phyloP scores from a whole-genome alignment of 768 basidiomycete genomes.

The Lactifluus pinguis region DNA sequence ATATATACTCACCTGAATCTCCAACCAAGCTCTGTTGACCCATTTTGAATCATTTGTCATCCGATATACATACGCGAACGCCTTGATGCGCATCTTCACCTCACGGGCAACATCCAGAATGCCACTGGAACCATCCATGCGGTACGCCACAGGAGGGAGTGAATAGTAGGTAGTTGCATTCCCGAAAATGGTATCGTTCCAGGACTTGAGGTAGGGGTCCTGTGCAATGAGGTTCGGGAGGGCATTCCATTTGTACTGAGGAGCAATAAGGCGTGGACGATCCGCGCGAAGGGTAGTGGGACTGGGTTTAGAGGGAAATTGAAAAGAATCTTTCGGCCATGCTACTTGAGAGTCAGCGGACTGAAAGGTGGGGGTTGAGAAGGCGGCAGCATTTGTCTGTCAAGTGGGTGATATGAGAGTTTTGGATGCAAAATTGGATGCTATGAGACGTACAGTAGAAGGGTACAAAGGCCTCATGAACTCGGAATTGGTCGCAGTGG shows the following conservation, averaged over 20 bases:
- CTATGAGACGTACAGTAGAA: constrained; percentile 57
- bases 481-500: constrained; percentile 69
- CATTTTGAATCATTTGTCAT: constrained; percentile 90
- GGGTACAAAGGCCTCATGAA: constrained; percentile 84
- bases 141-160: constrained; percentile 58
- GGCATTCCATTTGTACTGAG: constrained; percentile 83
- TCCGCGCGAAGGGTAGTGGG: constrained; percentile 59
- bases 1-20: constrained; percentile 63
- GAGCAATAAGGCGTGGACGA: constrained; percentile 88
- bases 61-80: constrained; percentile 81
- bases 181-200: constrained; percentile 86
- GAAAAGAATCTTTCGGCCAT: constrained; percentile 78
- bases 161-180: constrained; percentile 75
- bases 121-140: constrained; percentile 76
- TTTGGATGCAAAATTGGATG: not conserved
- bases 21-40: constrained; percentile 77
- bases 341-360: constrained; percentile 41
- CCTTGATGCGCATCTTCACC: constrained; percentile 87
- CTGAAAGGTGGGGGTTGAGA: constrained; percentile 62
- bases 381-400: constrained; percentile 70
- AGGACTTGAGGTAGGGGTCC: constrained; percentile 78
- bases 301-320: constrained; percentile 47
- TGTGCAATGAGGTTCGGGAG: constrained; percentile 66
- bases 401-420: not conserved
- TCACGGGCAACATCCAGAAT: constrained; percentile 86